Base-by-base conservation (phyloP, 2,329 filamentous ascomycete species). In the Trichophyton rubrum region DNA sequence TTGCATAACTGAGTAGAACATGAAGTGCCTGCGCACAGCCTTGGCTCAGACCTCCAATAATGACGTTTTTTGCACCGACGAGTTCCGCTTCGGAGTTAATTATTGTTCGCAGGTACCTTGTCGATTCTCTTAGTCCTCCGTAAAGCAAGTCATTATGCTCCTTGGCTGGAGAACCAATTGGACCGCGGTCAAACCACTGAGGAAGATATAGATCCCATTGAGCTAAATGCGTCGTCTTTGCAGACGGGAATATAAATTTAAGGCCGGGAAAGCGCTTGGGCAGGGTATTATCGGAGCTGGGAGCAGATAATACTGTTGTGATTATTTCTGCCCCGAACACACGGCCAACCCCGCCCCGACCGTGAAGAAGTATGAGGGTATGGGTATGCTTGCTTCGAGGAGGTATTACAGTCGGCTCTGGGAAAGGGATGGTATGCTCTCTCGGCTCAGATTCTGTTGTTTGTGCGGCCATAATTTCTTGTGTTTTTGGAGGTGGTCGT, bases 281-380 rank as follows among this genome's bases (percentile, higher is more conserved):
- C 3, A 76, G 66, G 4, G 68, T 69, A 30, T 62, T 22, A 20
- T n/a, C 24, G 27, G 49, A 22, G 11, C 30, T 7, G 17, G 56
- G 41, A 24, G 55, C 47, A 45, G 47, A 40, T 6, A 62, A 45
- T 2, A 58, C 53, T 40, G 60, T 57, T 58, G 59, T 62, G 33
- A 76, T 66, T 15, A 78, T 64, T 2, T 69, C 66, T 22, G 61
- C 57, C 3, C 73, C 73, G 47, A 78, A 75, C 13, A 65, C 64
- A 3, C 68, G 61, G 17, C 70, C 71, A 20, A 67, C 69, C 40
- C 68, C 71, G 30, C 74, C 74, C 38, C 72, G 72, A 17, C 75
- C 75, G 57, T 77, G 75, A n/a, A 77, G 71, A 58, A 76, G 66
- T 33, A 77, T 72, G 33, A 76, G 53, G 1, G 73, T 73, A 56